These are phyloP conservation scores for Pterocarpus santalinus DNA, from an alignment of 306 rosid species.

Conservation along the genomic window DNA sequence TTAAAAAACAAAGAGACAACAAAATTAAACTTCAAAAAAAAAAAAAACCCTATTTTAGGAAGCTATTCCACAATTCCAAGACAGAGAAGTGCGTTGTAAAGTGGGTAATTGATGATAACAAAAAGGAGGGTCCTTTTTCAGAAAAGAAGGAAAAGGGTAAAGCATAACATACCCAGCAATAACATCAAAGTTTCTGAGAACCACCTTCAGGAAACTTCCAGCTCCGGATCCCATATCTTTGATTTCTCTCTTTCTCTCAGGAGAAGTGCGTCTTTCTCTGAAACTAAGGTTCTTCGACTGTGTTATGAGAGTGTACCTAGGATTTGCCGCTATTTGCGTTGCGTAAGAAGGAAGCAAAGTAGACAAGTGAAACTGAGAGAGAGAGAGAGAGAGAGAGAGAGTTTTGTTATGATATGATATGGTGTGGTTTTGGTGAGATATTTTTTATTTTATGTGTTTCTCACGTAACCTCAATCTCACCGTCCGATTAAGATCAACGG, in stretches of 20 bases:
- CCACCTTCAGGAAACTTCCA: conserved; percentile 75
- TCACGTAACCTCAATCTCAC: background rate
- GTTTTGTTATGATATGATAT: background rate
- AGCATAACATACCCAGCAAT: conserved; percentile 79
- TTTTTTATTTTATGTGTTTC: too few relatives aligned
- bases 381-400: background rate
- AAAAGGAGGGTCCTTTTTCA: background rate
- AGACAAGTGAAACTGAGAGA: too few relatives aligned
- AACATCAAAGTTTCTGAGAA: conserved; percentile 84
- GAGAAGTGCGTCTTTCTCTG: background rate
- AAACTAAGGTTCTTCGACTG: background rate
- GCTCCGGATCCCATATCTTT: conserved; percentile 81
- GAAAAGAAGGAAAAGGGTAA: background rate
- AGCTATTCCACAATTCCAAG: background rate
- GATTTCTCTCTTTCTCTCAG: too few relatives aligned
- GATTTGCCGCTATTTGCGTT: background rate
- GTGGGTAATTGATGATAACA: background rate
- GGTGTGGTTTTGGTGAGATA: background rate
- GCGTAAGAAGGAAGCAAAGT: background rate
- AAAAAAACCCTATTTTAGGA: too few relatives aligned
- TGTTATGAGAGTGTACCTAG: background rate
- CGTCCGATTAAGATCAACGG: background rate
- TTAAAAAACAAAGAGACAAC: background rate
- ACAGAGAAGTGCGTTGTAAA: background rate
- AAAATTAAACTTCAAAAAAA: background rate